phyloP scores from a whole-genome alignment of 176 grass and related monocot genomes.

The Carex kokanica region DNA sequence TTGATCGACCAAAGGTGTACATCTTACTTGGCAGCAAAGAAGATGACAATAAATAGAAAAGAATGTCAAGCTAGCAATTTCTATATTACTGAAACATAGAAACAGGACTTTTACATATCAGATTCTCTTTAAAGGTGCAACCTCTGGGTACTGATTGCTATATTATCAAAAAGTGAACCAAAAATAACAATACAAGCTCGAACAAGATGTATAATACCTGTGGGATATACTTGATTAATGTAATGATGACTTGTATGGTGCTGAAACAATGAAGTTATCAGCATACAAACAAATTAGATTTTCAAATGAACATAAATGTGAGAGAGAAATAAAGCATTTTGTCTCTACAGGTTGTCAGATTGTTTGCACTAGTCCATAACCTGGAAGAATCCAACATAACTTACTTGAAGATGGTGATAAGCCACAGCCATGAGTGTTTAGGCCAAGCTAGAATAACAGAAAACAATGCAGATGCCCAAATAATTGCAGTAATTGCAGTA shows the following conservation, averaged over 20 bases:
- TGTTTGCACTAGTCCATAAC: neutral
- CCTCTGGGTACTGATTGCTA: neutral
- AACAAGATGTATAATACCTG: conserved; percentile 53
- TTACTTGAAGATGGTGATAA: conserved; percentile 82
- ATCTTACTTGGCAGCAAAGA: neutral
- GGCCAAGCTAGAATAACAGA: conserved; percentile 67
- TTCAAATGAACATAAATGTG: neutral
- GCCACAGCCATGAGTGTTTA: conserved; percentile 78
- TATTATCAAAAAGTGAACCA: neutral
- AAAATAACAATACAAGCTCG: neutral
- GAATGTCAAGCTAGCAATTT: neutral
- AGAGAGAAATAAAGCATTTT: neutral
- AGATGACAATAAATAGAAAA: neutral
- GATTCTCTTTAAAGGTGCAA: neutral
- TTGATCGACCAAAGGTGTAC: neutral
- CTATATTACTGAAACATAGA: neutral
- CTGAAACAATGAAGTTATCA: conserved; percentile 36
- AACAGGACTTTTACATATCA: neutral
- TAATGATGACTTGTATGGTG: conserved; percentile 88
- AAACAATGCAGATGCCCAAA: conserved; percentile 55
- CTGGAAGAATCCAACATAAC: conserved; percentile 3
- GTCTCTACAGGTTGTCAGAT: neutral
- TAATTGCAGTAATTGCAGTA: conserved; percentile 50
- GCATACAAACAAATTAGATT: neutral
- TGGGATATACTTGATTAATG: conserved; percentile 90